These are phyloP conservation scores for Melastoma malabathricum DNA, from an alignment of 345 rosid species.

Conservation along the genomic window DNA sequence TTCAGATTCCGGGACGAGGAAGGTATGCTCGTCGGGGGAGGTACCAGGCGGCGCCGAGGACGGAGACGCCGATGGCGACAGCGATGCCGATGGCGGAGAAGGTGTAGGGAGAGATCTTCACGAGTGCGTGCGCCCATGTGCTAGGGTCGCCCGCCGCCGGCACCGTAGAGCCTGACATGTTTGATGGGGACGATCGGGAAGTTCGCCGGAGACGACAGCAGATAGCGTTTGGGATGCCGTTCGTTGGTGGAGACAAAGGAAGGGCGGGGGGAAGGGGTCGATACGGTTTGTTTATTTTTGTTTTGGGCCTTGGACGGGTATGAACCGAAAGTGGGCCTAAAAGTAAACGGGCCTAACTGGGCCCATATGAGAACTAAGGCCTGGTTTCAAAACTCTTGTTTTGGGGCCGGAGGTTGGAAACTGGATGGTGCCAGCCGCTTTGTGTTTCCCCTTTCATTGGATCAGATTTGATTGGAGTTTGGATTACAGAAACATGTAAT, in stretches of 20 bases:
- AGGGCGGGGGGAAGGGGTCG: not conserved
- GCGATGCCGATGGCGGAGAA: conserved; percentile 95
- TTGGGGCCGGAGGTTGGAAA: too few relatives aligned
- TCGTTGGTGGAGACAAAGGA: not conserved
- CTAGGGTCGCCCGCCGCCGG: conserved; percentile 31
- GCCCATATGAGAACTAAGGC: not conserved
- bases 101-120: conserved; percentile 81
- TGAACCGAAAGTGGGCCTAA: too few relatives aligned
- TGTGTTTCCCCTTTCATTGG: too few relatives aligned
- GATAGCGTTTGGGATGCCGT: not conserved
- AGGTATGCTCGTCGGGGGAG: not conserved
- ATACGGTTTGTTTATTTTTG: not conserved
- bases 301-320: not conserved
- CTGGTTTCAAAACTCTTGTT: too few relatives aligned
- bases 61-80: conserved; percentile 88
- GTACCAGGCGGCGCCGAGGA: conserved; percentile 99
- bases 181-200: not conserved
- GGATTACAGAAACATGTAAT: too few relatives aligned
- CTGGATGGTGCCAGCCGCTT: too few relatives aligned
- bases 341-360: not conserved
- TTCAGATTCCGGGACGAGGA: not conserved
- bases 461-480: too few relatives aligned
- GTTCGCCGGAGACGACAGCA: not conserved
- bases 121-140: conserved; percentile 73
- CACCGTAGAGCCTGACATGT: conserved; percentile 22